Evolutionary conservation across 2,329 filamentous ascomycete genomes (phyloP), one percentile per base, ranked within the genome.

Genomic region (Pleoardoris graminearum): DNA sequence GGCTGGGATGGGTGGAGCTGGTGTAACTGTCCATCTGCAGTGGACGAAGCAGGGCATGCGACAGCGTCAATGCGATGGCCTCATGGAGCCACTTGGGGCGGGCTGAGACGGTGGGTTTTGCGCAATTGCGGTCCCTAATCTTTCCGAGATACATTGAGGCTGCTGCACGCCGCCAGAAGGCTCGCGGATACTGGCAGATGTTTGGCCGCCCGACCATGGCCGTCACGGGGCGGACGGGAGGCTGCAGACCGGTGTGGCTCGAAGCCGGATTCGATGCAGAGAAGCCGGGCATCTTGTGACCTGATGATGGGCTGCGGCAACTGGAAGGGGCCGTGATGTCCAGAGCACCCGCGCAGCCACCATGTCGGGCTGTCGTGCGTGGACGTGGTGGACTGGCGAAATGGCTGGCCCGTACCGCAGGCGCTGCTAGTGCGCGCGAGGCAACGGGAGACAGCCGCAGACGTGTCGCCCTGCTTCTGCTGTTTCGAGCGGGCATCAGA

Each of bases 361-460:
- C 66, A 70, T 70, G 60, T 67, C 66, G 69, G 61, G 68, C 70
- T 71, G 69, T 51, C 58, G 68, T 71, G 66, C 63, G 39, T 57
- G 51, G 59, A 53, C 59, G 58, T 54, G 50, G 66, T 66, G 60
- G 60, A 54, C 60, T 54, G 50, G 67, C 66, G 61, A 60, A 55
- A 65, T 56, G 59, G 35, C 55, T 67, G 62, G 65, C 59, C 63
- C 60, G 54, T 61, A 59, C 62, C 60, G 66, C 57, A 36, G 51
- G 54, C 25, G 43, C 55, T 58, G 50, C 55, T 57, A 57, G 57
- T 59, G 59, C 53, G 47, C 33, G 54, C 59, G 65, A 65, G 63
- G 60, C 63, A 54, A 45, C 59, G 58, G 60, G 63, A 57, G 57
- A 57, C 52, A 62, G 60, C 52, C 51, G 53, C 54, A 66, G 60